Evolutionary conservation across 306 rosid genomes (phyloP).

Genomic region (Fragaria vesca): DNA sequence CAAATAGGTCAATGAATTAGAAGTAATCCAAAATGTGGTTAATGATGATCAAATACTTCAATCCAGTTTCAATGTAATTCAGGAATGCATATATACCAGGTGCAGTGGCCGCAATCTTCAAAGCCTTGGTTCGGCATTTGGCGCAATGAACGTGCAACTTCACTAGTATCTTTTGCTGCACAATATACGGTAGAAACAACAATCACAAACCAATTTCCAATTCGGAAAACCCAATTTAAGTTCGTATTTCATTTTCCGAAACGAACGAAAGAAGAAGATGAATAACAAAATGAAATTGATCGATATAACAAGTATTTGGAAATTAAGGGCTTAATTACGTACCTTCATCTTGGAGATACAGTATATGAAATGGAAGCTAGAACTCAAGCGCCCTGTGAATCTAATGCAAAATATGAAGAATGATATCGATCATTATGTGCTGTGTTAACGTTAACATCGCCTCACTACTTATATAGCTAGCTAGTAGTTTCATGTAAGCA

Average conservation of each 20-base stretch:
- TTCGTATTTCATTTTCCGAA: no score
- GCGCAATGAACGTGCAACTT: constrained; percentile 22
- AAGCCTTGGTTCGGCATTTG: constrained; percentile 35
- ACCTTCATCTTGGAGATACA: no score
- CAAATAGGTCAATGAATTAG: background rate
- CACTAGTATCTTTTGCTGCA: constrained; percentile 42
- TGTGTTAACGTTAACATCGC: background rate
- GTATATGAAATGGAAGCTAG: background rate
- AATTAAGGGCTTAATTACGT: no score
- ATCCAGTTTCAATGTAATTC: background rate
- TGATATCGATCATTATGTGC: background rate
- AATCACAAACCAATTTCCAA: background rate
- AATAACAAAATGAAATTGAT: no score
- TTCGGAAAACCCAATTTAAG: background rate
- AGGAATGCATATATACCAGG: constrained; percentile 5
- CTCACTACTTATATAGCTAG: background rate
- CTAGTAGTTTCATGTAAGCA: background rate
- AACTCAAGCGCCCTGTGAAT: background rate
- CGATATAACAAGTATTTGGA: no score
- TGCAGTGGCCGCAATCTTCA: constrained; percentile 35
- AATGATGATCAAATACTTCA: no score
- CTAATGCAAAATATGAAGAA: background rate
- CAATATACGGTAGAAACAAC: background rate
- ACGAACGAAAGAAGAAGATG: background rate
- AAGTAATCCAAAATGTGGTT: no score